Evolutionary conservation across 2,329 filamentous ascomycete species (phyloP).

Genomic region (Didymosphaeria variabile): DNA sequence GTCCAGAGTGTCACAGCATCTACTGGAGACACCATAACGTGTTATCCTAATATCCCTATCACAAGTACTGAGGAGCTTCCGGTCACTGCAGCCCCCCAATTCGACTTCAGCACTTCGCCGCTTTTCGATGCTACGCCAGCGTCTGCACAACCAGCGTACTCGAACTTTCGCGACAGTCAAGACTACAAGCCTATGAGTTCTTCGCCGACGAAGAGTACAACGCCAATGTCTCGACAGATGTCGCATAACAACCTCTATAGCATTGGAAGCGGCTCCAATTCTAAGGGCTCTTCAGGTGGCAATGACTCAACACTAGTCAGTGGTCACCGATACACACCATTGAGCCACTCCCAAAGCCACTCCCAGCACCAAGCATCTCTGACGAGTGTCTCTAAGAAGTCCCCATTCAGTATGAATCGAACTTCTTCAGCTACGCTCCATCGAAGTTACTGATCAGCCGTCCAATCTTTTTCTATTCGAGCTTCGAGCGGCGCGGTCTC

Average conservation of each 20-base stretch:
- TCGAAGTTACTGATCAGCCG: conserved; percentile 20
- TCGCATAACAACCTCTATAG: conserved; percentile 51
- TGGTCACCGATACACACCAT: conserved; percentile 49
- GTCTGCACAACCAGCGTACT: conserved; percentile 33
- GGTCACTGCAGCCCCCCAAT: conserved; percentile 21
- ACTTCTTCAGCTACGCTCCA: conserved; percentile 29
- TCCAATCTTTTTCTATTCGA: not conserved
- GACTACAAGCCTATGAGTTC: conserved; percentile 31
- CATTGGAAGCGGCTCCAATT: conserved; percentile 46
- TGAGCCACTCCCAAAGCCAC: conserved; percentile 16
- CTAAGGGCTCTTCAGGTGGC: conserved; percentile 39
- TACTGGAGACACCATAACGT: conserved; percentile 20
- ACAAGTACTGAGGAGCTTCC: conserved; percentile 21
- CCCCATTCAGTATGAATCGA: conserved; percentile 15
- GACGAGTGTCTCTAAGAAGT: conserved; percentile 22
- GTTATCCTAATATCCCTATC: conserved; percentile 21
- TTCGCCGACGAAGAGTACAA: conserved; percentile 27
- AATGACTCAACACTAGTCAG: conserved; percentile 49
- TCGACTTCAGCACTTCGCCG: conserved; percentile 37
- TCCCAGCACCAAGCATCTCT: conserved; percentile 15
- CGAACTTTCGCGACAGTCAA: conserved; percentile 28
- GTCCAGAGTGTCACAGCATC: conserved; percentile 16
- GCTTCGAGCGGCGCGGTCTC: not conserved
- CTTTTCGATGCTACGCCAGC: conserved; percentile 34
- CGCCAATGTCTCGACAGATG: conserved; percentile 36